Conservation (phyloP, 78 protist genomes). For the Chrysochromulina tobinii region DNA sequence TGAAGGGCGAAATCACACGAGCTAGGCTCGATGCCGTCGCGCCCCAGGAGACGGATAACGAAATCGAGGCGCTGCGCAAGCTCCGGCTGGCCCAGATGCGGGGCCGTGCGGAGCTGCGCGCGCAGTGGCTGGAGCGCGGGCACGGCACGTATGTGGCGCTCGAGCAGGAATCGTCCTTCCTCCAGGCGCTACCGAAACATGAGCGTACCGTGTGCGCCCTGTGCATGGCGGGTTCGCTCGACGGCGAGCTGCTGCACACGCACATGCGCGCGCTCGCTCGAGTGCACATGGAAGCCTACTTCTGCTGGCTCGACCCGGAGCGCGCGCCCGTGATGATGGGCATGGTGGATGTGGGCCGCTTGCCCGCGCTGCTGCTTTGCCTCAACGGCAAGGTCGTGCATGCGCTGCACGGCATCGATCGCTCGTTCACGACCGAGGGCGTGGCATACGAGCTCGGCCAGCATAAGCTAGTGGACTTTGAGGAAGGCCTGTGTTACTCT, state of each 20-base stretch:
- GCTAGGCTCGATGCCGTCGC: too few relatives aligned
- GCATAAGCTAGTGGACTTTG: neutral
- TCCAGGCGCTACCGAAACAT: neutral
- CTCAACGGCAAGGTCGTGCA: neutral
- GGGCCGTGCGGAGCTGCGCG: neutral
- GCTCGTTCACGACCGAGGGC: neutral
- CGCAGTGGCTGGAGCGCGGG: neutral
- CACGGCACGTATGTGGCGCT: neutral
- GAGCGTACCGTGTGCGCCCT: neutral
- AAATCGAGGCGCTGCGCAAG: neutral
- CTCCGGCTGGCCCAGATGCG: neutral
- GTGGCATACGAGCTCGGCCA: slow-evolving; percentile 8
- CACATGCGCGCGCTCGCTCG: neutral
- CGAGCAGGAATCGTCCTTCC: neutral
- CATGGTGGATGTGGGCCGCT: neutral
- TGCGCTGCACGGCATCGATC: neutral
- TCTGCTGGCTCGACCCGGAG: neutral
- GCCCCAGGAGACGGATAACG: neutral
- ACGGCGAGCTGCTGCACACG: neutral
- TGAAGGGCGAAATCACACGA: too few relatives aligned
- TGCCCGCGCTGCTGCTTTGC: neutral
- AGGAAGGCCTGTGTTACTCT: too few relatives aligned
- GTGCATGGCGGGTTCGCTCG: too few relatives aligned
- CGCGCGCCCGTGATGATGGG: neutral
- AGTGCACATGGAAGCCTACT: neutral